Base-by-base conservation (phyloP, 257 asterid species). In the Coffea canephora region DNA sequence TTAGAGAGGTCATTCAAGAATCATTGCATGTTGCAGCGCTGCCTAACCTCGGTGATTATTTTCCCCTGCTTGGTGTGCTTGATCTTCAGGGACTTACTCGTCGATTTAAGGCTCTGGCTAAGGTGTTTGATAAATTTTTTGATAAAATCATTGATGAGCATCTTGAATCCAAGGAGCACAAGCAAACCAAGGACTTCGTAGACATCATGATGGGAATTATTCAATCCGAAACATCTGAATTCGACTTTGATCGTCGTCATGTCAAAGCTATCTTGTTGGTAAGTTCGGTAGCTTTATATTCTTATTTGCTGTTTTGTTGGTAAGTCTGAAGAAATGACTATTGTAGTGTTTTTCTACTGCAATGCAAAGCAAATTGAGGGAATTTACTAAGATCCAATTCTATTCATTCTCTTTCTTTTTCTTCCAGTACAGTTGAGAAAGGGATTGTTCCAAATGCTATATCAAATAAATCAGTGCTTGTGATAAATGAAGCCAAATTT, bases 1-100 rank as follows among this genome's bases (percentile, higher is more conserved):
- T 82, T 41, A 78, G 66, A 27, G 81, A 49, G 46, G 81, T 83
- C 11, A 66, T 79, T 75, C 74, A 41, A 18, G 86, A 83, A n/a
- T 25, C 64, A 13, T 12, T 83, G 68, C 64, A 34, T 1, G 8
- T 79, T 31, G 74, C 34, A 7, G 78, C 82, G 3, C 13, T 31
- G 14, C 78, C 70, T n/a, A 75, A 75, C 27, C 41, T 57, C 13
- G 70, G 78, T 39, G 77, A 75, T 16, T 75, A 36, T 5, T 75
- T 68, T 43, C 80, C 77, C 0, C 69, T 52, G 13, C 59, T 80
- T 50, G 39, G 69, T 50, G 76, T 74, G 11, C 59, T 83, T 13
- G 86, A 83, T 69, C 67, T 83, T 25, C 83, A 83, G 5, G 78
- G 86, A 14, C 15, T 83, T 1, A 39, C 52, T 13, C 75, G 45